phyloP scores from a whole-genome alignment of 495 filamentous ascomycete species.

The Podospora tetraspora region DNA sequence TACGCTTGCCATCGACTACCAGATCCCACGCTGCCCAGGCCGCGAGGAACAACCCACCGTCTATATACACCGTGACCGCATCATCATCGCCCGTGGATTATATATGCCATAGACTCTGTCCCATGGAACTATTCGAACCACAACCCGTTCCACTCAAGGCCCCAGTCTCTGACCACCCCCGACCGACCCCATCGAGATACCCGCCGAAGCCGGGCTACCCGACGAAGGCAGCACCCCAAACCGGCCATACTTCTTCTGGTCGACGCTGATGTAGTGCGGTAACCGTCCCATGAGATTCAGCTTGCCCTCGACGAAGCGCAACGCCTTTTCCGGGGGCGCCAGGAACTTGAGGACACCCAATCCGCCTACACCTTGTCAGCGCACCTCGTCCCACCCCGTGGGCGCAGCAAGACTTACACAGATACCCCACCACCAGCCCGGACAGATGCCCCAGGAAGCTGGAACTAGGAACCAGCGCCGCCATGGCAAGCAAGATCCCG shows the following conservation, averaged over 20 bases:
- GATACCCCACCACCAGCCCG: constrained; percentile 74
- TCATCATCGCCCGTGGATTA: background rate
- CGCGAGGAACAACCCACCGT: background rate
- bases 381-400: background rate
- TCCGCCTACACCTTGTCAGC: constrained; percentile 51
- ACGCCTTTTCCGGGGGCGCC: constrained; percentile 71
- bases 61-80: background rate
- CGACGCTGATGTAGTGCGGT: constrained; percentile 84
- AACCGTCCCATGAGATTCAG: constrained; percentile 74
- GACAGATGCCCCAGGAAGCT: constrained; percentile 83
- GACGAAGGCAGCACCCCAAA: constrained; percentile 76
- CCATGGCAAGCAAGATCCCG: constrained; percentile 60
- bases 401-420: constrained; percentile 54
- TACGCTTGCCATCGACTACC: no score
- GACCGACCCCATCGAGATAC: constrained; percentile 49
- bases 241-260: constrained; percentile 94
- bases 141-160: constrained; percentile 31
- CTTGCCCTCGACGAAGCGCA: constrained; percentile 80
- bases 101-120: background rate
- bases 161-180: constrained; percentile 63
- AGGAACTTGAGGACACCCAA: constrained; percentile 80
- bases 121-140: background rate
- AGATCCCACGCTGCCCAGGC: no score
- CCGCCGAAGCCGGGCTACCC: constrained; percentile 26
- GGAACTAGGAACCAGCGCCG: constrained; percentile 70